These are phyloP conservation scores for Pythium grandisporangium DNA, from an alignment of 352 stramenopile species.

Conservation along the genomic window DNA sequence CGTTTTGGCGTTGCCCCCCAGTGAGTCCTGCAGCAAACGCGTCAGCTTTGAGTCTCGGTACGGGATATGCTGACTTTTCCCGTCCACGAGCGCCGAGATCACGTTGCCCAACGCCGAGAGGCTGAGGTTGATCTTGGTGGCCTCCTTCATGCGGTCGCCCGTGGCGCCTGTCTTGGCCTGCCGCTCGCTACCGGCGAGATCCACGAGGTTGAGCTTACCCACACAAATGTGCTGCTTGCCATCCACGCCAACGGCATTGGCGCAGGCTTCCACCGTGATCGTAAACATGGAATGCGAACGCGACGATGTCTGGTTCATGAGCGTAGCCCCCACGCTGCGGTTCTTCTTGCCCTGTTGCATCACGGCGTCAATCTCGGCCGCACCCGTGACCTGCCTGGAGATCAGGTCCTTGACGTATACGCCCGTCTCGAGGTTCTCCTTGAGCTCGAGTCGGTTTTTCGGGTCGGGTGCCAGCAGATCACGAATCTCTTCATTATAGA, in stretches of 20 bases:
- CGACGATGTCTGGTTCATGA: conserved; percentile 95
- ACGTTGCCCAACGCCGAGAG: conserved; percentile 92
- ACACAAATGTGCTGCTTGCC: conserved; percentile 89
- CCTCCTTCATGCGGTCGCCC: conserved; percentile 91
- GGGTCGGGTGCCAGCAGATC: conserved; percentile 88
- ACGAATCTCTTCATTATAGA: conserved; percentile 98
- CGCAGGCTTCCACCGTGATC: conserved; percentile 88
- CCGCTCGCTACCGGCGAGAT: conserved; percentile 90
- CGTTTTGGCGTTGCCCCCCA: conserved; percentile 96
- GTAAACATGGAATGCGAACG: conserved; percentile 94
- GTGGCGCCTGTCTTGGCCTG: conserved; percentile 91
- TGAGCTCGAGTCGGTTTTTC: conserved; percentile 87
- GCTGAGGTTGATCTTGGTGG: conserved; percentile 92
- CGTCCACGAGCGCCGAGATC: conserved; percentile 39
- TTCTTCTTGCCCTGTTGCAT: conserved; percentile 92
- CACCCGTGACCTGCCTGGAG: conserved; percentile 64
- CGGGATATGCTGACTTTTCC: conserved; percentile 88
- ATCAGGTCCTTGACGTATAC: conserved; percentile 96
- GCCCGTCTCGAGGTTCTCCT: conserved; percentile 91
- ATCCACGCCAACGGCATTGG: conserved; percentile 31
- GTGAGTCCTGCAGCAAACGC: conserved; percentile 87
- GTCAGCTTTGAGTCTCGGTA: conserved; percentile 95
- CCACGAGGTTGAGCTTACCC: conserved; percentile 95
- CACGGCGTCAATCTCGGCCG: conserved; percentile 89
- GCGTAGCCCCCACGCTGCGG: conserved; percentile 85